Conservation (phyloP, 148 eudicot species). For the Dianthus caryophyllus region DNA sequence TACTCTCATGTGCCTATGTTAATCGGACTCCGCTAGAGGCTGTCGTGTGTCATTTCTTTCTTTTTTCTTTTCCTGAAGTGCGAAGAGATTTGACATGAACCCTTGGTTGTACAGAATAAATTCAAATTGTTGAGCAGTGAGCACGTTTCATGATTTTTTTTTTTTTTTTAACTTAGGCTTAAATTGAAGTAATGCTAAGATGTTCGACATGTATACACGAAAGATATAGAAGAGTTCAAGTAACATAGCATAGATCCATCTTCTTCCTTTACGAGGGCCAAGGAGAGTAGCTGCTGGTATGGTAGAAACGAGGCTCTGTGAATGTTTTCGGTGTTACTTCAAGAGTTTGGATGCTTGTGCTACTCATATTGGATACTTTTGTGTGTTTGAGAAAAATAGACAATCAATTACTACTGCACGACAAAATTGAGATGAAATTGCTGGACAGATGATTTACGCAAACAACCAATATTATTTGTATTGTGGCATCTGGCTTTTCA, state of each 20-base stretch:
- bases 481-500: neutral
- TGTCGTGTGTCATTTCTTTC: neutral
- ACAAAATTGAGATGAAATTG: neutral
- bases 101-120: too few species aligned
- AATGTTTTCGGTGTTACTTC: too few species aligned
- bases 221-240: neutral
- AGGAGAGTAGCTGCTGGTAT: neutral
- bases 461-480: neutral
- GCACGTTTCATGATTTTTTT: too few species aligned
- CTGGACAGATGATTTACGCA: neutral
- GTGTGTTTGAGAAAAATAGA: too few species aligned
- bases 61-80: neutral
- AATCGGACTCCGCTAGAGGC: neutral
- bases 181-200: too few species aligned
- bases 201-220: neutral
- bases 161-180: too few species aligned
- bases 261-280: neutral
- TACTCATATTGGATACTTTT: too few species aligned
- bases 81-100: neutral
- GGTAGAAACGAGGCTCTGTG: neutral
- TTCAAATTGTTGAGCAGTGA: too few species aligned
- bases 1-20: neutral
- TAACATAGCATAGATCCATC: neutral
- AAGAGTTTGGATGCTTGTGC: too few species aligned
- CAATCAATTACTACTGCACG: too few species aligned